Evolutionary conservation across 345 rosid genomes (phyloP).

Genomic region (Ceriops decandra): DNA sequence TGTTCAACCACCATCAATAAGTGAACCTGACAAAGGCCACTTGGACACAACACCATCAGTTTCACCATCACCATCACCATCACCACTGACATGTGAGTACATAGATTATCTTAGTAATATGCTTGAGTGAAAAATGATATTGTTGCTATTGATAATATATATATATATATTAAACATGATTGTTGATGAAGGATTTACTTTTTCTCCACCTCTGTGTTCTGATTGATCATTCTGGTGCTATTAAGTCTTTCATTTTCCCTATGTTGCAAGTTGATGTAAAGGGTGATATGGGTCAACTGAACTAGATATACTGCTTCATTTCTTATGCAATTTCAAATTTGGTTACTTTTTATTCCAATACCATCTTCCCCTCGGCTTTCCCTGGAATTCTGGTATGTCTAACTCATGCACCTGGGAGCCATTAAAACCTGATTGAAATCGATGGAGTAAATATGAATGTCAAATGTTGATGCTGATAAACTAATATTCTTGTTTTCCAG

Average conservation of each 20-base stretch:
- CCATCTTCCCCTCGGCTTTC: not conserved
- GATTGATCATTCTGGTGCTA: too few species aligned
- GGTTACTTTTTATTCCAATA: too few species aligned
- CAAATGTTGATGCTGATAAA: not conserved
- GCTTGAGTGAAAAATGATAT: constrained; percentile 9
- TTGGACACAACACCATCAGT: constrained; percentile 25
- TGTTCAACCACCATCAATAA: constrained; percentile 50
- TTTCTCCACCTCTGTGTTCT: not conserved
- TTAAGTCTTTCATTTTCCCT: too few species aligned
- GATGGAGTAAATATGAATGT: constrained; percentile 1
- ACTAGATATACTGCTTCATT: too few species aligned
- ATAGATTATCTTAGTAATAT: constrained; percentile 24
- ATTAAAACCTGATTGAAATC: not conserved
- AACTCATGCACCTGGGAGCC: not conserved
- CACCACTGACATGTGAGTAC: constrained; percentile 61
- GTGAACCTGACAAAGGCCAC: constrained; percentile 28
- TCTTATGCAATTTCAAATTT: too few species aligned
- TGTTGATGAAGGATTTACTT: not conserved
- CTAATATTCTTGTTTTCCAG: constrained; percentile 23
- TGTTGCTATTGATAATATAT: not conserved
- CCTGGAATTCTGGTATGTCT: not conserved
- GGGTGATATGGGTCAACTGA: too few species aligned
- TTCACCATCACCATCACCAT: constrained; percentile 38
- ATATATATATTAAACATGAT: not conserved
- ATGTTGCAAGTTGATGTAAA: too few species aligned